A percentile compares a stretch with the other conserved stretches of the same genome.
Evolutionary conservation across 176 grass and related monocot species (phyloP).

Genomic region (Bromus sterilis): DNA sequence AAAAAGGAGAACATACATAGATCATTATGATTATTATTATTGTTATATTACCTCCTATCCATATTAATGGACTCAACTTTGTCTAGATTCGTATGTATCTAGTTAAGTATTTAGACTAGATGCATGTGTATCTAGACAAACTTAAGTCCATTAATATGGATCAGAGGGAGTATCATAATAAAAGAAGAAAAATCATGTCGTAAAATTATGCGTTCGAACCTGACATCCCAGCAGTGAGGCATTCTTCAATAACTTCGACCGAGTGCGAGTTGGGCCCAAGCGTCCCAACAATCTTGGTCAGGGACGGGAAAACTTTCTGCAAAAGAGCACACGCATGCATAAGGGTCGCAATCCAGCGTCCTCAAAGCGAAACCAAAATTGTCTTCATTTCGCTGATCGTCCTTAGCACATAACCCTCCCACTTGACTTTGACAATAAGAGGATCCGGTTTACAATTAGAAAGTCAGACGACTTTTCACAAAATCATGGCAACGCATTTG

Average conservation of each 20-base stretch:
- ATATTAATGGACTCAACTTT: too few species aligned
- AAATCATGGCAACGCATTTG: background rate
- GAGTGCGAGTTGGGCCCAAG: constrained; percentile 80
- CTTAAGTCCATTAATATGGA: too few species aligned
- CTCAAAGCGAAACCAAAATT: background rate
- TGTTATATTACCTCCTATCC: too few species aligned
- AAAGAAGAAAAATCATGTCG: background rate
- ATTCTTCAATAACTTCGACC: constrained; percentile 73
- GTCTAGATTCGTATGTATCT: too few species aligned
- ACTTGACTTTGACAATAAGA: background rate
- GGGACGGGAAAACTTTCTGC: constrained; percentile 84
- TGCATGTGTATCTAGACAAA: too few species aligned
- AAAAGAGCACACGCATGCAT: background rate
- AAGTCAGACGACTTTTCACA: background rate
- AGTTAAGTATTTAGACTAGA: too few species aligned
- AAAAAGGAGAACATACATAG: constrained; percentile 16
- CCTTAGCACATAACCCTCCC: background rate
- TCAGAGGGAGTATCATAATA: too few species aligned
- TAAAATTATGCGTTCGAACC: too few species aligned
- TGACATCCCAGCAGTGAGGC: constrained; percentile 91
- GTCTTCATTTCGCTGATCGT: background rate
- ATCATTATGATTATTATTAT: background rate
- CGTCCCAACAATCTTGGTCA: constrained; percentile 94
- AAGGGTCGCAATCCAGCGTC: background rate
- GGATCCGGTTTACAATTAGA: background rate